Base-by-base conservation (phyloP, 2,329 filamentous ascomycete genomes). In the Neonectria faginata region DNA sequence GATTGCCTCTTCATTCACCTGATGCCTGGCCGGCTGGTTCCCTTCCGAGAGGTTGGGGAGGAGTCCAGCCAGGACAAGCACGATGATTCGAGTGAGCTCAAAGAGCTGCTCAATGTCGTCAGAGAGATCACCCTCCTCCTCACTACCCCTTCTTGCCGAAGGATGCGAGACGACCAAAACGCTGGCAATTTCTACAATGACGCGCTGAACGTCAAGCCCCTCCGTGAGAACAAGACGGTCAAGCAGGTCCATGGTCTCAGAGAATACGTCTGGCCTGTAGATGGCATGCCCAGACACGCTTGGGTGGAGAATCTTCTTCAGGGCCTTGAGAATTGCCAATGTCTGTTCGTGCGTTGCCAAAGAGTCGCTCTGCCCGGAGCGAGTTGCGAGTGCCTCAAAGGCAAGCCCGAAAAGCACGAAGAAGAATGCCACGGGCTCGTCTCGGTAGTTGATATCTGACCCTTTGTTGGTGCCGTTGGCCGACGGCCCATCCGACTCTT, bases 71-170 rank as follows among this genome's bases (percentile, higher is more conserved):
- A 99, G 85, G 2, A 98, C 95, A 9, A 99, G 84, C 16, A 98
- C 95, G 67, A 98, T 97, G 76, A 97, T 97, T 68, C 96, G 89
- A 0, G 96, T 99, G 51, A 99, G 85, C 79, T 99, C 96, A 74
- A 99, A 99, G 0, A 99, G 86, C 79, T 99, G 96, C 75, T 99
- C 96, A 67, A 99, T 97, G 75, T 99, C 96, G 74, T 99, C 96
- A 0, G 93, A 97, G 11, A 99, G 83, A 76, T 96, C 91, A 16
- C 90, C 90, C 57, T 94, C 92, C 42, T 91, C 88, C 20, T 76
- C 68, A 5, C 71, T 67, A 31, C 79, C 76, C 36, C 80, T 74
- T 67, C 92, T 89, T 3, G 96, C 95, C 2, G 94, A 97, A 2
- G 95, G 95, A 78, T 99, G 96, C 2, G 93, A 91, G 18, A 98